Evolutionary conservation across 2,329 filamentous ascomycete genomes (phyloP), one percentile per base, ranked within the genome.

Genomic region (Pyrenochaeta sp.): DNA sequence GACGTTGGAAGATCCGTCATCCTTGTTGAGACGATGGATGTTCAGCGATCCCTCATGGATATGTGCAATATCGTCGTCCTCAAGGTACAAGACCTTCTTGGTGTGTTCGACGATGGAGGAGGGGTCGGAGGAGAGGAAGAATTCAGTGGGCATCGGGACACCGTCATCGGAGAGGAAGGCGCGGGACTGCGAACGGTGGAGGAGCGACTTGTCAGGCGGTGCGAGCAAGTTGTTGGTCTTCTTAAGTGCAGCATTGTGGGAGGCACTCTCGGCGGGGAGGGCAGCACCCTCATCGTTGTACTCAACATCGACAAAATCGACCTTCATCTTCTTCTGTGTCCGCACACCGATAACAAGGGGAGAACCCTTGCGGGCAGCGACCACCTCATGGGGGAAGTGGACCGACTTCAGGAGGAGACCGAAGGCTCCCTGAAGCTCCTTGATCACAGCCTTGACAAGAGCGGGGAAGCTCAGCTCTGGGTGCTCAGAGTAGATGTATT

Each of bases 11-110:
- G 90, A 93, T 66, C 94, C 94, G 76, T 98, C 94, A 68, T 93
- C 90, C 87, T 98, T 98, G 81, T 91, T 93, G 68, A 98, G 85
- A 75, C 95, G 92, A 85, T 99, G 95, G 72, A 99, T 99, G 86
- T 99, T 98, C 69, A 99, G 87, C 66, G 95, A 96, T 55, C 95
- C 95, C 81, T 99, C 95, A 82, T 98, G 95, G 72, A 99, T 97
- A 83, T 99, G 95, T 64, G 95, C 95, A 83, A 99, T 98, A 76
- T 99, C 95, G 77, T 99, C 95, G 76, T 99, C 95, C 84, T 99
- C 95, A 51, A 99, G 90, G 84, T 99, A 99, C 79, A 99, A 89
- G 63, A 99, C 95, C 87, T 98, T 99, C 87, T 99, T 99, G 77
- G 95, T 99, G 86, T 99, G 95, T 85, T 99, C 95, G 67, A 99